phyloP scores from a whole-genome alignment of 129 eudicot genomes.

The Lactuca saligna region DNA sequence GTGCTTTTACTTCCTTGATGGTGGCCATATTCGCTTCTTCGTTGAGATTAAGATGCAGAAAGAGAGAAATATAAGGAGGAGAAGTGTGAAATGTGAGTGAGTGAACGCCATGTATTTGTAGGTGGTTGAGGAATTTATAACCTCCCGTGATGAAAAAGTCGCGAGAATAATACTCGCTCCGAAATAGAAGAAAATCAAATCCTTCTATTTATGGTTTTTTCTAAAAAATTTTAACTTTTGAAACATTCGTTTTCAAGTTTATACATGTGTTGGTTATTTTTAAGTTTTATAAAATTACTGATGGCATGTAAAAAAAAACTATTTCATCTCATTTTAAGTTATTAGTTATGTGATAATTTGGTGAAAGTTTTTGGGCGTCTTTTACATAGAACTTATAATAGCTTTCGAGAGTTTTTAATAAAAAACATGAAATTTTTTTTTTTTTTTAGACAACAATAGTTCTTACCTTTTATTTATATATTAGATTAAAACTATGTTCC shows the following conservation, averaged over 20 bases:
- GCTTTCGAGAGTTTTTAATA: no score
- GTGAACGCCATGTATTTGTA: constrained; percentile 33
- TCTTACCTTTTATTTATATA: no score
- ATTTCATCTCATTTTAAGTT: no score
- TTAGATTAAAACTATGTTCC: no score
- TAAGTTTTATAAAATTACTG: neutral
- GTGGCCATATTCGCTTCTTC: constrained; percentile 54
- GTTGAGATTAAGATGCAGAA: constrained; percentile 14
- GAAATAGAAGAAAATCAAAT: constrained; percentile 2
- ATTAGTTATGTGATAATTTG: no score
- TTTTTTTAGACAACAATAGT: no score
- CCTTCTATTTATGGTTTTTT: neutral
- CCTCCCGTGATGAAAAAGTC: constrained; percentile 37
- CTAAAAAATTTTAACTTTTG: neutral
- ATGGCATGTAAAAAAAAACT: no score
- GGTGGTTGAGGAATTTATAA: constrained; percentile 40
- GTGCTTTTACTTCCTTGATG: constrained; percentile 65
- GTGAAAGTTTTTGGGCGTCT: no score
- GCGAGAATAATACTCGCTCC: constrained; percentile 3
- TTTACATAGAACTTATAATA: no score
- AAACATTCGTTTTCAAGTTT: neutral
- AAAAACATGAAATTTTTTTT: no score
- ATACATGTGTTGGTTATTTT: neutral
- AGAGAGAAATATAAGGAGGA: neutral
- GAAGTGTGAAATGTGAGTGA: constrained; percentile 19